Evolutionary conservation across 2,329 filamentous ascomycete species (phyloP).

Genomic region (Diaporthe vaccinii): DNA sequence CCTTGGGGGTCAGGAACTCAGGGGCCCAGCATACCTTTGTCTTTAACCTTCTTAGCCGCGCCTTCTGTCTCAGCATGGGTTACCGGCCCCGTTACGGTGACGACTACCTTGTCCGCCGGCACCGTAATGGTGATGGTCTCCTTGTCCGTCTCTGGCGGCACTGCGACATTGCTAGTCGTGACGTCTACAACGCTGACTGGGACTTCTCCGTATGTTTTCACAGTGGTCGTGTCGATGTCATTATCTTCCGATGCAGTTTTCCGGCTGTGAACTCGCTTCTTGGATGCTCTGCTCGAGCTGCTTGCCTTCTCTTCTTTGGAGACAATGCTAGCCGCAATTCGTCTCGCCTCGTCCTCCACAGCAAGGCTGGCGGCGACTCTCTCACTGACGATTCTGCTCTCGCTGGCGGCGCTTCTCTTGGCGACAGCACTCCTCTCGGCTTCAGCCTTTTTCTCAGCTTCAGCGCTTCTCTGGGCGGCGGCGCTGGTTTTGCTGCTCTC

Average conservation of each 20-base stretch:
- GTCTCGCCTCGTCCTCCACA: background rate
- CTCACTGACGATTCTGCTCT: background rate
- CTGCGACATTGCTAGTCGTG: background rate
- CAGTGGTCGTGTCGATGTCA: background rate
- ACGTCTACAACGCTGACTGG: background rate
- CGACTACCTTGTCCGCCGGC: constrained; percentile 1
- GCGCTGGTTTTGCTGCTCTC: background rate
- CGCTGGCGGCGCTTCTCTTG: background rate
- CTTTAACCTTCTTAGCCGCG: background rate
- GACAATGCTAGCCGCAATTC: background rate
- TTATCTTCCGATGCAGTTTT: background rate
- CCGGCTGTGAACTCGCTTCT: background rate
- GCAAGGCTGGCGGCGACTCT: background rate
- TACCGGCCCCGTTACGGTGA: background rate
- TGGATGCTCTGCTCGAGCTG: background rate
- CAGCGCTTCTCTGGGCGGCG: background rate
- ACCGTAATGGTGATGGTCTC: constrained; percentile 13
- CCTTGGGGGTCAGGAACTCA: background rate
- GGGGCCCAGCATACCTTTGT: background rate
- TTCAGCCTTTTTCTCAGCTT: background rate
- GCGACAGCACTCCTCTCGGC: background rate
- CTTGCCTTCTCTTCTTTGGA: background rate
- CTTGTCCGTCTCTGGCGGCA: background rate
- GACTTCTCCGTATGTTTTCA: background rate
- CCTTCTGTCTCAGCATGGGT: background rate